Evolutionary conservation across 768 basidiomycete genomes (phyloP).

Genomic region (Tulasnella sp.): DNA sequence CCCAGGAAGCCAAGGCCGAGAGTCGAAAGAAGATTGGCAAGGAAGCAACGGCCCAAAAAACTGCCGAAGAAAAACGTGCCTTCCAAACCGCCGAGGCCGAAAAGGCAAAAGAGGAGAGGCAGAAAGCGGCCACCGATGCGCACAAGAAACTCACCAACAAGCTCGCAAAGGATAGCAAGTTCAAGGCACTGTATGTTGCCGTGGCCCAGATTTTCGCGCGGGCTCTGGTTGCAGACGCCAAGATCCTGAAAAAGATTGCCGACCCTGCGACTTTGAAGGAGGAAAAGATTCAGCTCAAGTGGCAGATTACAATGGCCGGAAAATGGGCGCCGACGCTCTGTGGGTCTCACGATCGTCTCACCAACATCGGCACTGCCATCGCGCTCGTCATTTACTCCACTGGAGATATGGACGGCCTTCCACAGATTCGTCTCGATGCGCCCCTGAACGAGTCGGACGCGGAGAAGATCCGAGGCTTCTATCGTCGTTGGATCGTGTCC

Average conservation of each 20-base stretch:
- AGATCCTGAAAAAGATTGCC: conserved; percentile 32
- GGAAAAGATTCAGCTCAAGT: conserved; percentile 14
- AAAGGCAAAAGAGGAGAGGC: background rate
- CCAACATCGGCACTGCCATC: conserved; percentile 57
- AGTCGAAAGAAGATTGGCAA: background rate
- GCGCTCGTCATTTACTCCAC: conserved; percentile 39
- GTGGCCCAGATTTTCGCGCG: conserved; percentile 51
- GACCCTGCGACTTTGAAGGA: conserved; percentile 22
- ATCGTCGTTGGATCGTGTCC: conserved; percentile 48
- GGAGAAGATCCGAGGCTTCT: conserved; percentile 43
- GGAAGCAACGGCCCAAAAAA: conserved; percentile 13
- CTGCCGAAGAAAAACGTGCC: conserved; percentile 15
- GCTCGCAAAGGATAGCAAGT: conserved; percentile 33
- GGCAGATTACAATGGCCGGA: conserved; percentile 34
- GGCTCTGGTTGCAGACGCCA: conserved; percentile 41
- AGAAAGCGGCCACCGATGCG: conserved; percentile 11
- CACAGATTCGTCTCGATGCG: conserved; percentile 15
- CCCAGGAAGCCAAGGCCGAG: background rate
- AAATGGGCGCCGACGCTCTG: conserved; percentile 64
- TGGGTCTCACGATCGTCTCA: conserved; percentile 49
- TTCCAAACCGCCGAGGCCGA: background rate
- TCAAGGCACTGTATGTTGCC: conserved; percentile 51
- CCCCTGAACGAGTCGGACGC: conserved; percentile 24
- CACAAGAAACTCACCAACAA: conserved; percentile 19
- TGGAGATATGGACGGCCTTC: conserved; percentile 20